These are phyloP conservation scores for Vanrija pseudolonga DNA, from an alignment of 1,284 basidiomycete genomes.

Conservation along the genomic window DNA sequence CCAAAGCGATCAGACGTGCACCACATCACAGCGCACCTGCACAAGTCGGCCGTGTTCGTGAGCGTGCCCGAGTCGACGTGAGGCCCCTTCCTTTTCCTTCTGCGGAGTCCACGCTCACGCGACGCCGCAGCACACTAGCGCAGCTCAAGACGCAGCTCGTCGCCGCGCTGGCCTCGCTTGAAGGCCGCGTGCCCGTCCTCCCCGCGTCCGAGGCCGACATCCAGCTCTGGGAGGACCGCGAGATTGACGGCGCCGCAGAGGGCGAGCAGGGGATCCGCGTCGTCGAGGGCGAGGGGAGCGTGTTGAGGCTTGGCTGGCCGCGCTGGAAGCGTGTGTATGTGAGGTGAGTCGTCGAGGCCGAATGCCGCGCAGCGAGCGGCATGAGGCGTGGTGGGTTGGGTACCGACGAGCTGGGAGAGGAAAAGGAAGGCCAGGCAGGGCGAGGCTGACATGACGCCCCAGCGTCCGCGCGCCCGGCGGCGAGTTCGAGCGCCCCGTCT, in stretches of 20 bases:
- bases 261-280: constrained; percentile 7
- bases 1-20: constrained; percentile 29
- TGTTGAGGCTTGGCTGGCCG: constrained; percentile 27
- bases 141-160: constrained; percentile 19
- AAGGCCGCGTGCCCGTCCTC: constrained; percentile 9
- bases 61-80: constrained; percentile 37
- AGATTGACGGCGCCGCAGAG: constrained; percentile 26
- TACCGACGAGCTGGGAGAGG: too few relatives aligned
- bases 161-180: constrained; percentile 27
- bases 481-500: constrained; percentile 28
- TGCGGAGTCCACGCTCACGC: too few relatives aligned
- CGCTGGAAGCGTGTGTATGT: constrained; percentile 41
- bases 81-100: constrained; percentile 11
- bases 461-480: constrained; percentile 34
- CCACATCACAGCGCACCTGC: constrained; percentile 42
- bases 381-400: background rate
- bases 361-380: too few relatives aligned
- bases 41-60: constrained; percentile 34
- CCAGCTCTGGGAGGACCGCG: constrained; percentile 33
- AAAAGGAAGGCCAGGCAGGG: background rate
- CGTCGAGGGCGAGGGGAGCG: constrained; percentile 9
- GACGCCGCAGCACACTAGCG: constrained; percentile 8
- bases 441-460: background rate
- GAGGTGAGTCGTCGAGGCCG: constrained; percentile 24
- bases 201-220: constrained; percentile 24